Evolutionary conservation across 2,329 filamentous ascomycete genomes (phyloP).

Genomic region (Calonectria pteridis): DNA sequence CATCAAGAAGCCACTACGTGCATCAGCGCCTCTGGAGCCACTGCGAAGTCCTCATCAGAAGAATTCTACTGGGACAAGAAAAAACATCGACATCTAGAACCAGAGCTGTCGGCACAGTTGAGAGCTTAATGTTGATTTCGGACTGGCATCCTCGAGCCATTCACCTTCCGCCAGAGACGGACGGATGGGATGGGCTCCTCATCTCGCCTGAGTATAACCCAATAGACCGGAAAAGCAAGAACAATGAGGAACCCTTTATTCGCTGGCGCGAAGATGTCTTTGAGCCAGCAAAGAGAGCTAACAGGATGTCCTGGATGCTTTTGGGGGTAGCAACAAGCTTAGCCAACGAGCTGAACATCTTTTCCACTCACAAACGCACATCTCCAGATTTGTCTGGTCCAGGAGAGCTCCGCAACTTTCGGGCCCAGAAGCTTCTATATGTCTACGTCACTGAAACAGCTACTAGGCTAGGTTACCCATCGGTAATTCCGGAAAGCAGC

Average conservation of each 20-base stretch:
- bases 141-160: background rate
- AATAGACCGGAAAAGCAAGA: constrained; percentile 19
- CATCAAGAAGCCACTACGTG: background rate
- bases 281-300: constrained; percentile 40
- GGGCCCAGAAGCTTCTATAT: background rate
- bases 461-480: background rate
- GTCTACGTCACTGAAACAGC: background rate
- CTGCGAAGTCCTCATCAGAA: background rate
- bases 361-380: background rate
- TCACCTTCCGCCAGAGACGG: background rate
- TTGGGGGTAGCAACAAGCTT: constrained; percentile 33
- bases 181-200: background rate
- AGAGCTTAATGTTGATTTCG: constrained; percentile 25
- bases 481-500: background rate
- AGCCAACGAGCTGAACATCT: background rate
- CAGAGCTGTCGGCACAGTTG: background rate
- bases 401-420: background rate
- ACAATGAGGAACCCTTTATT: constrained; percentile 38
- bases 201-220: background rate
- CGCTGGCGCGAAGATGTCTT: constrained; percentile 44
- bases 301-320: constrained; percentile 46
- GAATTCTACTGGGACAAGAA: background rate
- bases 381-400: background rate
- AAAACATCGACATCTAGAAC: background rate
- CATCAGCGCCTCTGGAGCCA: background rate